These are phyloP conservation scores for Amoeboaphelidium occidentale DNA, from an alignment of 371 early-diverging fungal species.

Conservation along the genomic window DNA sequence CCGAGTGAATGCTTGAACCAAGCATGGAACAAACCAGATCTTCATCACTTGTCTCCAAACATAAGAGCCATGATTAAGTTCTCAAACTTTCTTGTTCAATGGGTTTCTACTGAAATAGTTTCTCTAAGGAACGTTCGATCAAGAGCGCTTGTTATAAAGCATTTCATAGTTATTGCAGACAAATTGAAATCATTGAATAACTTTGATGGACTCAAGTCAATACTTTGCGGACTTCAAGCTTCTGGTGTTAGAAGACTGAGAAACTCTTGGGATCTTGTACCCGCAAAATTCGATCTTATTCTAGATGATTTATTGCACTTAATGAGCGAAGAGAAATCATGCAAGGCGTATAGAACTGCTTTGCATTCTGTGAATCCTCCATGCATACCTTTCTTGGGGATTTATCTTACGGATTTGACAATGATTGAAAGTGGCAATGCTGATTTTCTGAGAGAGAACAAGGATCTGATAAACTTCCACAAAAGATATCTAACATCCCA, in stretches of 20 bases:
- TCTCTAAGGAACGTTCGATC: not conserved
- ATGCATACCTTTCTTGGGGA: not conserved
- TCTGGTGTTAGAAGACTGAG: not conserved
- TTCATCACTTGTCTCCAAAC: not conserved
- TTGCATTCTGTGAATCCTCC: not conserved
- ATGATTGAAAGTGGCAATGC: not conserved
- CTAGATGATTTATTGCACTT: not conserved
- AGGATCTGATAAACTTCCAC: not conserved
- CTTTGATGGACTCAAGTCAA: not conserved
- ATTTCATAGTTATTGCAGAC: not conserved
- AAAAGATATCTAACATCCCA: not conserved
- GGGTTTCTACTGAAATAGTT: not conserved
- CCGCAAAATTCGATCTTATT: not conserved
- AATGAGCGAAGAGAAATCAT: not conserved
- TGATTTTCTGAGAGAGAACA: not conserved
- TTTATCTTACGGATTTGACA: not conserved
- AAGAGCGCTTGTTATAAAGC: not conserved
- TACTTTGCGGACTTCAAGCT: not conserved
- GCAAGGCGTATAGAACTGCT: not conserved
- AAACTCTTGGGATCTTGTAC: not conserved
- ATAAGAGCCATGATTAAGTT: not conserved
- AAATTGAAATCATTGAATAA: not conserved
- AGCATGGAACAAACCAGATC: not conserved
- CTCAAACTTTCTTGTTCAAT: not conserved
- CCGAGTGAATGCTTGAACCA: not conserved